These are phyloP conservation scores for Parmelia sp. DNA, from an alignment of 495 filamentous ascomycete genomes.

Conservation along the genomic window DNA sequence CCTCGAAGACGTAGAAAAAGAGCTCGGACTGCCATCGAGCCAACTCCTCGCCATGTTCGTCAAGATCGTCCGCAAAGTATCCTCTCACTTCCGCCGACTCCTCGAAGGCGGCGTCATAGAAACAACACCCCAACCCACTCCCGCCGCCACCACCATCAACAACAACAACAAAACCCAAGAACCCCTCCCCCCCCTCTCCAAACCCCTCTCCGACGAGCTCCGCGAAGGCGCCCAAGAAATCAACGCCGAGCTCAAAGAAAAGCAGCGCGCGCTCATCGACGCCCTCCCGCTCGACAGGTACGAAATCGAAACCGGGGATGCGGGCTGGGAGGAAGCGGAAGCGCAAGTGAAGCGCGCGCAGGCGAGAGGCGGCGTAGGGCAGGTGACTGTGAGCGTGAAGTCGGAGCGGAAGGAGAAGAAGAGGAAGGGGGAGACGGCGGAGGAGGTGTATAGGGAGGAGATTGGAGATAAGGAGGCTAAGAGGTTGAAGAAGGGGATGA, in stretches of 20 bases:
- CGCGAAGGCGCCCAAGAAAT: conserved; percentile 75
- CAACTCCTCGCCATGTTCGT: conserved; percentile 95
- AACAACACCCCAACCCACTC: conserved; percentile 54
- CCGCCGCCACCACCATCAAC: conserved; percentile 50
- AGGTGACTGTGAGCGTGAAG: conserved; percentile 78
- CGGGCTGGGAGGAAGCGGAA: conserved; percentile 79
- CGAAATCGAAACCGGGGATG: conserved; percentile 64
- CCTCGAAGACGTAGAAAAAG: conserved; percentile 72
- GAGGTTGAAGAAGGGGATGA: conserved; percentile 49
- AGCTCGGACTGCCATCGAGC: conserved; percentile 63
- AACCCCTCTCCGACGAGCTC: conserved; percentile 76
- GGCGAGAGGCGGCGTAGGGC: conserved; percentile 48
- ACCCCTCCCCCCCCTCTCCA: conserved; percentile 62
- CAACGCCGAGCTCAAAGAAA: conserved; percentile 60
- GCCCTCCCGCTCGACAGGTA: conserved; percentile 82
- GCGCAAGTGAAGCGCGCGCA: conserved; percentile 53
- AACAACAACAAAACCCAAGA: conserved; percentile 50
- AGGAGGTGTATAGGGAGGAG: conserved; percentile 51
- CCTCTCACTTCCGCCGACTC: conserved; percentile 65
- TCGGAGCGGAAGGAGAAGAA: conserved; percentile 44
- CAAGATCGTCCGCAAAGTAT: conserved; percentile 85
- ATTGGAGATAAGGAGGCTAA: conserved; percentile 46
- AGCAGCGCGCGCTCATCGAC: conserved; percentile 81
- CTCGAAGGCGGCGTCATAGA: conserved; percentile 67
- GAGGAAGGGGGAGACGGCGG: conserved; percentile 49